A percentile compares a stretch with the other conserved stretches of the same genome.
phyloP scores from a whole-genome alignment of 192 early-diverging fungal species.

The Allomyces macrogynus region DNA sequence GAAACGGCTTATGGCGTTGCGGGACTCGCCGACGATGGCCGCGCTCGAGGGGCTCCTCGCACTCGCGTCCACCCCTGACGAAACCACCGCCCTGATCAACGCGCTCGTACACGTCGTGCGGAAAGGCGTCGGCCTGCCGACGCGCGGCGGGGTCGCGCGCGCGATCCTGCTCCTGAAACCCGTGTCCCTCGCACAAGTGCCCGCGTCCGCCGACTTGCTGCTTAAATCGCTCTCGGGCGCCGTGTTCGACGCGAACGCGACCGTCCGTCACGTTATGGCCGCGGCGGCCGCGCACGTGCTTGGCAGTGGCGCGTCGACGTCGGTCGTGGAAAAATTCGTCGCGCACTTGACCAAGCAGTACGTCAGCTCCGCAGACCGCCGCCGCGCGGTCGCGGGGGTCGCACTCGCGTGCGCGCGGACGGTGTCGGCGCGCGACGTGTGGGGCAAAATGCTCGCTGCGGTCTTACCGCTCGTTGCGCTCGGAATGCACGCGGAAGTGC shows the following conservation, averaged over 20 bases:
- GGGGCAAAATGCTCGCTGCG: neutral
- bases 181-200: neutral
- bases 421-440: neutral
- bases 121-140: conserved; percentile 5
- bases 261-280: neutral
- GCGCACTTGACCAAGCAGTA: neutral
- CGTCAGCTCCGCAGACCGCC: neutral
- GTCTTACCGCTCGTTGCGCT: neutral
- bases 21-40: neutral
- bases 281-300: neutral
- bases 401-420: neutral
- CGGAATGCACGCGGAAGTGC: neutral
- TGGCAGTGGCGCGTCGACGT: neutral
- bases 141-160: conserved; percentile 2
- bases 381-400: neutral
- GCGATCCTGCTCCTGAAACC: conserved; percentile 1
- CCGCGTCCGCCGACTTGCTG: neutral
- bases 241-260: neutral
- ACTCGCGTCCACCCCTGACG: neutral
- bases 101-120: neutral
- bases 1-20: neutral
- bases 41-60: neutral
- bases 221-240: neutral
- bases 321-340: neutral
- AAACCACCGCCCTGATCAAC: neutral